These are phyloP conservation scores for Rheum nobile DNA, from an alignment of 148 eudicot species.

Conservation along the genomic window DNA sequence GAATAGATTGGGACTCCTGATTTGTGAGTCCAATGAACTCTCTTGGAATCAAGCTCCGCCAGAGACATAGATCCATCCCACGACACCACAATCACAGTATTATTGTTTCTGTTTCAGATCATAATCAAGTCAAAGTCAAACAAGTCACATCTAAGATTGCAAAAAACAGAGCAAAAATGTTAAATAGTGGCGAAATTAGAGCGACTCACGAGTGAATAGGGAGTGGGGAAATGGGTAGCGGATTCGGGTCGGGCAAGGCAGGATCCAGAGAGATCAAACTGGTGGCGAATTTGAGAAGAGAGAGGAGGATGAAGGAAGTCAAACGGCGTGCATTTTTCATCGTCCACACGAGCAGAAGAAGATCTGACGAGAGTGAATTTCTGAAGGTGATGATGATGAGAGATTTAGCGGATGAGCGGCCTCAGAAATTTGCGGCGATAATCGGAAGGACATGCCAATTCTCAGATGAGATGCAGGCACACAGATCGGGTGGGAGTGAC, in stretches of 20 bases:
- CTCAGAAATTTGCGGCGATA: background rate
- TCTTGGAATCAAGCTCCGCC: background rate
- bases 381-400: background rate
- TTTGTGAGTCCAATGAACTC: constrained; percentile 1
- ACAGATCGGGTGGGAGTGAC: background rate
- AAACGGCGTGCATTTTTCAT: constrained; percentile 4
- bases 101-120: background rate
- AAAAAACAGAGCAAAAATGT: no score
- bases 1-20: constrained; percentile 6
- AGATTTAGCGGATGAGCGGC: background rate
- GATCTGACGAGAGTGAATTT: background rate
- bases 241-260: background rate
- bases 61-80: constrained; percentile 8
- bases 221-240: background rate
- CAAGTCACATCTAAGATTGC: no score
- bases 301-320: background rate
- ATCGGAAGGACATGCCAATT: background rate
- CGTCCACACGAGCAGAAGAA: background rate
- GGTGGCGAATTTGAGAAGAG: constrained; percentile 2
- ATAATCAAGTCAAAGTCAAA: background rate
- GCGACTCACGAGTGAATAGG: constrained; percentile 1
- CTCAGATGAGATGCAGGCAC: background rate
- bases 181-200: no score
- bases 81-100: background rate
- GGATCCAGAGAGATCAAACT: background rate